Percentiles rank a stretch among this genome's conserved stretches.
Evolutionary conservation across 106 monocot species (phyloP).

Genomic region (Posidonia australis): DNA sequence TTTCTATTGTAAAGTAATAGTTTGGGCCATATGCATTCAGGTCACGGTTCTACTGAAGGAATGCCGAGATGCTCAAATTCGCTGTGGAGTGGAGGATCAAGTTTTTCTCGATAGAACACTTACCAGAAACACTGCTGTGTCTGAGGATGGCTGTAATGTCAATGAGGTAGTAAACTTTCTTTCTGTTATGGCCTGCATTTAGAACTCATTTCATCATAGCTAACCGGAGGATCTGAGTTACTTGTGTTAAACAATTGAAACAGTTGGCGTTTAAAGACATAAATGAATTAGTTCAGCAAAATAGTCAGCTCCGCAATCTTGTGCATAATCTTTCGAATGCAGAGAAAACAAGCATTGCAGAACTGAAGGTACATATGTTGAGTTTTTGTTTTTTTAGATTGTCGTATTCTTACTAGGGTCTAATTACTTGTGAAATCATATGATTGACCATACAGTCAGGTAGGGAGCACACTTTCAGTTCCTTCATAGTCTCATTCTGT

Average conservation of each 20-base stretch:
- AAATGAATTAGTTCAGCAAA: conserved; percentile 74
- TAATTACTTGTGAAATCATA: background rate
- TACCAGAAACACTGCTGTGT: background rate
- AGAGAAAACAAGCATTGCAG: conserved; percentile 41
- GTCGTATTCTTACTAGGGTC: background rate
- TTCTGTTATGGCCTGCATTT: conserved; percentile 1
- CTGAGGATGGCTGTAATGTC: background rate
- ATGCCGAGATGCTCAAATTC: conserved; percentile 90
- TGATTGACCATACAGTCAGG: too few relatives aligned
- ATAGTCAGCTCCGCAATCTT: conserved; percentile 61
- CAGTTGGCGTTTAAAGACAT: conserved; percentile 87
- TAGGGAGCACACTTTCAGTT: too few relatives aligned
- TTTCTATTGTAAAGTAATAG: background rate
- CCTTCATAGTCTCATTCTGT: too few relatives aligned
- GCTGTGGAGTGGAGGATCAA: conserved; percentile 41
- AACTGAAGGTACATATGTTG: conserved; percentile 45
- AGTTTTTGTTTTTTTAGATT: background rate
- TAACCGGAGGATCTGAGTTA: background rate
- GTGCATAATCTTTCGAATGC: conserved; percentile 47
- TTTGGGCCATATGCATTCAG: conserved; percentile 18
- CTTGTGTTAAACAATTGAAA: conserved; percentile 8
- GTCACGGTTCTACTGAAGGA: conserved; percentile 90
- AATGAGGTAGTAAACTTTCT: background rate
- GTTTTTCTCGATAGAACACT: background rate
- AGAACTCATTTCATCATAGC: background rate